These are phyloP conservation scores for Exserohilum turcica DNA, from an alignment of 2,329 filamentous ascomycete genomes.

Conservation along the genomic window DNA sequence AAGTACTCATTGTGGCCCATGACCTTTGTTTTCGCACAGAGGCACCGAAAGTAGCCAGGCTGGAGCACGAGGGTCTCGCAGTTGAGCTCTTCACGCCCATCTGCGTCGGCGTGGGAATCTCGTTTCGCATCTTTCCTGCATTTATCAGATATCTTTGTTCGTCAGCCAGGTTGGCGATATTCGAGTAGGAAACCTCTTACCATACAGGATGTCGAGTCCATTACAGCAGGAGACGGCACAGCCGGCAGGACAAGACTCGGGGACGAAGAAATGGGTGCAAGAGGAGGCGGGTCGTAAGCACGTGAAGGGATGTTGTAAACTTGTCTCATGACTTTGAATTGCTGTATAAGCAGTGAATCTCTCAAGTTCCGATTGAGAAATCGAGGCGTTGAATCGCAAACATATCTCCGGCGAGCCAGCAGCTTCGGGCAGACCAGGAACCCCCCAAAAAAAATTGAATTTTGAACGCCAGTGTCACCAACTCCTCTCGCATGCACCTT, in stretches of 20 bases:
- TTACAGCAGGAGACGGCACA: not conserved
- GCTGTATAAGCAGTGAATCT: not conserved
- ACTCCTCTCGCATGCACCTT: not conserved
- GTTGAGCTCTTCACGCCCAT: not conserved
- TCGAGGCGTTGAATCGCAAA: not conserved
- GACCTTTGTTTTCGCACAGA: not conserved
- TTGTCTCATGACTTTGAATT: not conserved
- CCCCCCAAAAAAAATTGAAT: not conserved
- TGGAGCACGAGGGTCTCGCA: not conserved
- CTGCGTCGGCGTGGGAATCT: not conserved
- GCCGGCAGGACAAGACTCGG: not conserved
- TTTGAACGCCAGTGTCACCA: not conserved
- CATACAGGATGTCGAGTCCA: not conserved
- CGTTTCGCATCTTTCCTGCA: constrained; percentile 1
- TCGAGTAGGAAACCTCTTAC: not conserved
- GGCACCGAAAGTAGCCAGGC: constrained; percentile 7
- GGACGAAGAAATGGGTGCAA: not conserved
- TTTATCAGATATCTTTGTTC: constrained; percentile 3
- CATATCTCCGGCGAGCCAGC: too few relatives aligned
- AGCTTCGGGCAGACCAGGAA: not conserved
- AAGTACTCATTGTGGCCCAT: constrained; percentile 11
- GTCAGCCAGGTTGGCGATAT: not conserved
- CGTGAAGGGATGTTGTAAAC: not conserved
- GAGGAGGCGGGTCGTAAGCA: not conserved
- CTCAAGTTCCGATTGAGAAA: not conserved